These are phyloP conservation scores for Platanthera guangdongensis DNA, from an alignment of 106 monocot species.

Conservation along the genomic window DNA sequence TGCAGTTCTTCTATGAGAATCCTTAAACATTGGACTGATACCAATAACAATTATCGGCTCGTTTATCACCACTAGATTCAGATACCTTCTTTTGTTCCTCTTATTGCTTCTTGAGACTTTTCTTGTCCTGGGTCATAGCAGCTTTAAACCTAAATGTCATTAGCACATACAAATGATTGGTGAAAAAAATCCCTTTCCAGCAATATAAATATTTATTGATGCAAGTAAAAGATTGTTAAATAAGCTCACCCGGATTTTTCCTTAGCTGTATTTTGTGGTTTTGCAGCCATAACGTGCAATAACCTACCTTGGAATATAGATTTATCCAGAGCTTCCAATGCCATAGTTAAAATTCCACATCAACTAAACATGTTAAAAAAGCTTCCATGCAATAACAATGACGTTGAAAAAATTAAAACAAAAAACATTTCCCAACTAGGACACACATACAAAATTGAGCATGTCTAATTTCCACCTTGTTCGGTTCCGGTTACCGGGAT, in stretches of 20 bases:
- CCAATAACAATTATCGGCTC: slow-evolving; percentile 11
- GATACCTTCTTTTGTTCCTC: slow-evolving; percentile 73
- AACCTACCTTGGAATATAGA: slow-evolving; percentile 90
- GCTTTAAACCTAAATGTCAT: slow-evolving; percentile 33
- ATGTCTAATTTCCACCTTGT: too few species aligned
- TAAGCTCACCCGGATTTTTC: slow-evolving; percentile 40
- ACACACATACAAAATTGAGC: not conserved
- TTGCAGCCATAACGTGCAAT: slow-evolving; percentile 80
- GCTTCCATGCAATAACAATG: not conserved
- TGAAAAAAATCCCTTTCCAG: not conserved
- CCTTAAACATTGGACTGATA: too few species aligned
- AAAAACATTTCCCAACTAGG: not conserved
- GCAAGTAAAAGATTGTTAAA: not conserved
- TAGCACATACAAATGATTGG: not conserved
- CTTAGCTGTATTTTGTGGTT: slow-evolving; percentile 38
- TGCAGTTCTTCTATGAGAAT: too few species aligned
- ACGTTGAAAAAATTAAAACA: not conserved
- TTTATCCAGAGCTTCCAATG: slow-evolving; percentile 77
- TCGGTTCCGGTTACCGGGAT: too few species aligned
- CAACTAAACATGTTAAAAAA: slow-evolving; percentile 4
- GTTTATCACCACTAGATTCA: slow-evolving; percentile 84
- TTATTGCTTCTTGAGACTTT: slow-evolving; percentile 56
- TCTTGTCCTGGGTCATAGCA: slow-evolving; percentile 21
- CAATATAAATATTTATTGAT: too few species aligned
- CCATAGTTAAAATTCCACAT: slow-evolving; percentile 33